Conservation (phyloP, 352 stramenopile species). For the Phytophthora pini region DNA sequence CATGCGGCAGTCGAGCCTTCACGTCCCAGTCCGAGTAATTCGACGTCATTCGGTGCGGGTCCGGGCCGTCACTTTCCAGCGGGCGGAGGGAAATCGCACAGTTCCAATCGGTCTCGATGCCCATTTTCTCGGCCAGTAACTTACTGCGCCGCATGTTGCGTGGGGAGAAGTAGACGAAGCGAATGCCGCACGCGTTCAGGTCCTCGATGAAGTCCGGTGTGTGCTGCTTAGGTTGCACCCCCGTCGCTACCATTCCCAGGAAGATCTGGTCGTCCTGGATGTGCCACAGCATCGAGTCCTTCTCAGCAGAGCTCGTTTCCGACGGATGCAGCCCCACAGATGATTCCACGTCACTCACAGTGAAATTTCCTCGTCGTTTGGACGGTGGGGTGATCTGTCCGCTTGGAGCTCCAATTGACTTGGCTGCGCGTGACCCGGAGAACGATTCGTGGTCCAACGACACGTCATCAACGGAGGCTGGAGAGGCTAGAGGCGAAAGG, state of each 20-base stretch:
- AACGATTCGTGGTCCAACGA: constrained; percentile 24
- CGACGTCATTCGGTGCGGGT: constrained; percentile 96
- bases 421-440: constrained; percentile 13
- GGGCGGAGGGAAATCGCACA: constrained; percentile 97
- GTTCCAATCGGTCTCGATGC: constrained; percentile 99
- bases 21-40: constrained; percentile 98
- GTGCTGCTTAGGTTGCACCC: constrained; percentile 94
- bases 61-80: constrained; percentile 90
- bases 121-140: constrained; percentile 98
- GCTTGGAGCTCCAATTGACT: constrained; percentile 33
- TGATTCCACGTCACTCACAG: constrained; percentile 60
- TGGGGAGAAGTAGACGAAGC: constrained; percentile 99
- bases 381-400: constrained; percentile 35
- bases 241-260: constrained; percentile 95
- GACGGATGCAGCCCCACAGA: constrained; percentile 57
- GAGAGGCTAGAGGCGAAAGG: constrained; percentile 37
- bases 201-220: constrained; percentile 97
- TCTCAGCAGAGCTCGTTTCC: constrained; percentile 58
- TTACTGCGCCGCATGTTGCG: constrained; percentile 98
- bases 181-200: constrained; percentile 94
- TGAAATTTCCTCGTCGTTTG: constrained; percentile 31
- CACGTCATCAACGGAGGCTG: constrained; percentile 35
- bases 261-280: constrained; percentile 98
- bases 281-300: constrained; percentile 75
- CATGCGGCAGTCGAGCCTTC: constrained; percentile 96